phyloP scores from a whole-genome alignment of 257 asterid genomes.

The Penstemon davidsonii region DNA sequence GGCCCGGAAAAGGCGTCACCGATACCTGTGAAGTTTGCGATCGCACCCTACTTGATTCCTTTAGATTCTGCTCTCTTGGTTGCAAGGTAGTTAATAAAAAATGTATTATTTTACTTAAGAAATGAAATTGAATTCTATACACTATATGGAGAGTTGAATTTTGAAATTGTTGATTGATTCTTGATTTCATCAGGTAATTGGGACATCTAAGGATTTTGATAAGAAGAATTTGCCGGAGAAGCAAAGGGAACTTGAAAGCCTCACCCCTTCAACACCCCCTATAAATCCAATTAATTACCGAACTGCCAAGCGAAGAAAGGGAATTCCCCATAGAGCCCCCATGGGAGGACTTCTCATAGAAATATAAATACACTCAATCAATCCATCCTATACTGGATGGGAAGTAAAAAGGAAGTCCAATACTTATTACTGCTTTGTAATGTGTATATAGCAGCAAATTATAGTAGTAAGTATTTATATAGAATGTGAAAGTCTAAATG shows the following conservation, averaged over 20 bases:
- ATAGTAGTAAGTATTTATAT: slow-evolving; percentile 9
- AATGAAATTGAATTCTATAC: not conserved
- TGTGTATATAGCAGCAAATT: slow-evolving; percentile 48
- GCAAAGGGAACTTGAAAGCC: slow-evolving; percentile 30
- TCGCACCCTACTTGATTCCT: slow-evolving; percentile 78
- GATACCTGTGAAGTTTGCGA: slow-evolving; percentile 80
- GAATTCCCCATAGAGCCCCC: slow-evolving; percentile 89
- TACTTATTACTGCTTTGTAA: too few relatives aligned
- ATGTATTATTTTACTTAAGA: too few relatives aligned
- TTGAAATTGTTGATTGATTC: not conserved
- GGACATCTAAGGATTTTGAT: slow-evolving; percentile 53
- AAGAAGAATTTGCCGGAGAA: slow-evolving; percentile 36
- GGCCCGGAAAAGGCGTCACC: slow-evolving; percentile 88
- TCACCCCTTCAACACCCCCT: slow-evolving; percentile 80
- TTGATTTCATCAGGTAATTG: slow-evolving; percentile 56
- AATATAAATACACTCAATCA: slow-evolving; percentile 10
- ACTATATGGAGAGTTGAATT: not conserved
- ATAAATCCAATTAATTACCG: slow-evolving; percentile 54
- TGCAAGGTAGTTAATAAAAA: slow-evolving; percentile 56
- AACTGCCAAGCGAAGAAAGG: slow-evolving; percentile 77
- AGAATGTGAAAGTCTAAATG: slow-evolving; percentile 23
- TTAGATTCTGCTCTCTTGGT: slow-evolving; percentile 89
- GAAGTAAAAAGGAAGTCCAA: too few relatives aligned
- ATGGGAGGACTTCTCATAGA: slow-evolving; percentile 59
- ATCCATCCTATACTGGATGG: too few relatives aligned